A percentile compares a stretch with the other conserved stretches of the same genome.
These are phyloP conservation scores for Cryoendolithus antarcticus DNA, from an alignment of 2,329 filamentous ascomycete genomes.

Conservation along the genomic window DNA sequence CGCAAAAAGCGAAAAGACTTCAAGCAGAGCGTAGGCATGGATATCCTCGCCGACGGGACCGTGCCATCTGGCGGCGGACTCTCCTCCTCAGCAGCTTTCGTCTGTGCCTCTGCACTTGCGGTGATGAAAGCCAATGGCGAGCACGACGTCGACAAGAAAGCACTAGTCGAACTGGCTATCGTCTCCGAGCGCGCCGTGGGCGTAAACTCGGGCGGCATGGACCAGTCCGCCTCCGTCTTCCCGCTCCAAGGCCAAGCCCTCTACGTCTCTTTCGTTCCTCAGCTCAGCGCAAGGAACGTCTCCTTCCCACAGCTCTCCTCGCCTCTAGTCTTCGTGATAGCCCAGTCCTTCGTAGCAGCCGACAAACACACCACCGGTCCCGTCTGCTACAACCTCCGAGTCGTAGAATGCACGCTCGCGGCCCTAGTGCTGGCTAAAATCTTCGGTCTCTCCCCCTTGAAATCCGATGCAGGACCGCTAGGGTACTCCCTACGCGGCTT, in stretches of 20 bases:
- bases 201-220: constrained; percentile 97
- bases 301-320: constrained; percentile 70
- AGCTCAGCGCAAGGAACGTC: constrained; percentile 63
- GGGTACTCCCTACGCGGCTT: constrained; percentile 76
- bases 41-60: constrained; percentile 79
- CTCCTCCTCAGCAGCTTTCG: constrained; percentile 87
- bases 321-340: constrained; percentile 82
- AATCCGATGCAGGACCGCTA: constrained; percentile 68
- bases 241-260: constrained; percentile 74
- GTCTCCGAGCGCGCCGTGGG: constrained; percentile 89
- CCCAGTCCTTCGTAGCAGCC: constrained; percentile 83
- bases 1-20: constrained; percentile 48
- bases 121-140: constrained; percentile 79
- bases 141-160: constrained; percentile 70
- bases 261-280: constrained; percentile 79
- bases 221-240: constrained; percentile 92
- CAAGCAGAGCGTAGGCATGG: constrained; percentile 64
- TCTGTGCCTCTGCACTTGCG: constrained; percentile 78
- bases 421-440: constrained; percentile 54
- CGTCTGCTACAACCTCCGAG: constrained; percentile 89
- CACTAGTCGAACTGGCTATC: constrained; percentile 83
- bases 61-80: constrained; percentile 87
- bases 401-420: constrained; percentile 88
- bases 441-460: constrained; percentile 49
- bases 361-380: constrained; percentile 93